Conservation (phyloP, 768 basidiomycete genomes). For the Cystobasidium onofrii region DNA sequence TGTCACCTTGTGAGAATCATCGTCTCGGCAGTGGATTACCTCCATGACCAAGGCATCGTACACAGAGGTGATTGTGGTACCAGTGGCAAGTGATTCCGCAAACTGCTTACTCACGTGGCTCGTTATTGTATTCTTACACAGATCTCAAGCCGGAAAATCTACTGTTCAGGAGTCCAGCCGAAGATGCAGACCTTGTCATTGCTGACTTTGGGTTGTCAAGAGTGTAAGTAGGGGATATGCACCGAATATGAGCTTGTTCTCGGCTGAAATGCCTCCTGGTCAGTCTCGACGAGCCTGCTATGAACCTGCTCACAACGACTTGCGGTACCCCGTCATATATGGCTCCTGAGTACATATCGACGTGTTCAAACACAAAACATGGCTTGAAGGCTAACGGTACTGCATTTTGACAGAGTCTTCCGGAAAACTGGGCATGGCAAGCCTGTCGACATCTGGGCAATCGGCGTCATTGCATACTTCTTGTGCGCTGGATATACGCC, state of each 20-base stretch:
- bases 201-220: slow-evolving; percentile 85
- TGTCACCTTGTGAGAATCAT: slow-evolving; percentile 79
- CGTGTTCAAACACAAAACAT: slow-evolving; percentile 77
- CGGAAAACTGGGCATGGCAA: slow-evolving; percentile 71
- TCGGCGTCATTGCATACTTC: slow-evolving; percentile 98
- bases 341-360: slow-evolving; percentile 73
- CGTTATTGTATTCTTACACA: slow-evolving; percentile 40
- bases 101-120: not conserved
- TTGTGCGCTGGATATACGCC: slow-evolving; percentile 81
- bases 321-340: slow-evolving; percentile 89
- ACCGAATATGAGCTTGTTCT: no score
- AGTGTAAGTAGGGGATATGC: not conserved
- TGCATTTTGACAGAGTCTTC: slow-evolving; percentile 28
- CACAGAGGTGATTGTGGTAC: slow-evolving; percentile 58
- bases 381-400: no score
- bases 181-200: slow-evolving; percentile 91
- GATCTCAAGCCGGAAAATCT: slow-evolving; percentile 98
- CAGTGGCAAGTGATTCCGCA: not conserved
- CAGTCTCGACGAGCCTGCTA: slow-evolving; percentile 81
- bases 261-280: no score
- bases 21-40: slow-evolving; percentile 76
- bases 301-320: slow-evolving; percentile 80
- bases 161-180: slow-evolving; percentile 76
- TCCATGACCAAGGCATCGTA: slow-evolving; percentile 84
- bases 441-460: slow-evolving; percentile 59